phyloP scores from a whole-genome alignment of 345 rosid species.

The Mercurialis annua region DNA sequence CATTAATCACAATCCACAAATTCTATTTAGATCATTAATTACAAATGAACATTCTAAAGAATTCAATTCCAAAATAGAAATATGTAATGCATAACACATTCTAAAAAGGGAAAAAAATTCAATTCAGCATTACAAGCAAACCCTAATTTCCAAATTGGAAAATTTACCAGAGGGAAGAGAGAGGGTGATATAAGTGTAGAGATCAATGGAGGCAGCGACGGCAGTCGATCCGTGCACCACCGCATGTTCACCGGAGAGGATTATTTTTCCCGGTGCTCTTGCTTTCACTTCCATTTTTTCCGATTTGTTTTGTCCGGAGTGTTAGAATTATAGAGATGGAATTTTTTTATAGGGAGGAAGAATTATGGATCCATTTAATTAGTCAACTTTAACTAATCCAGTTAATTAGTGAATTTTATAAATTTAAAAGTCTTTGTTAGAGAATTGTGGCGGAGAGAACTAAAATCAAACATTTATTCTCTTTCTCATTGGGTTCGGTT shows the following conservation, averaged over 20 bases:
- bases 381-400: neutral
- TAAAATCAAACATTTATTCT: neutral
- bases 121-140: no score
- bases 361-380: no score
- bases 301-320: neutral
- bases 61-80: constrained; percentile 1
- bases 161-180: constrained; percentile 53
- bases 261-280: constrained; percentile 93
- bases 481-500: neutral
- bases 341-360: no score
- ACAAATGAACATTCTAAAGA: constrained; percentile 19
- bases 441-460: neutral
- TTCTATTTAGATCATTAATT: neutral
- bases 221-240: constrained; percentile 96
- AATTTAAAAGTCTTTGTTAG: neutral
- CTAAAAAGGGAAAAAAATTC: no score
- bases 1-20: neutral
- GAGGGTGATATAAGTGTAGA: constrained; percentile 59
- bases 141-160: neutral
- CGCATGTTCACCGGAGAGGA: constrained; percentile 91
- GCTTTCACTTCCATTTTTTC: constrained; percentile 76
- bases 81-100: neutral
- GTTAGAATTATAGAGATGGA: no score
- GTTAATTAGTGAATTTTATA: neutral
- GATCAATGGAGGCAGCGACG: constrained; percentile 86